These are phyloP conservation scores for Helminthosporium solani DNA, from an alignment of 2,329 filamentous ascomycete species.

Conservation along the genomic window DNA sequence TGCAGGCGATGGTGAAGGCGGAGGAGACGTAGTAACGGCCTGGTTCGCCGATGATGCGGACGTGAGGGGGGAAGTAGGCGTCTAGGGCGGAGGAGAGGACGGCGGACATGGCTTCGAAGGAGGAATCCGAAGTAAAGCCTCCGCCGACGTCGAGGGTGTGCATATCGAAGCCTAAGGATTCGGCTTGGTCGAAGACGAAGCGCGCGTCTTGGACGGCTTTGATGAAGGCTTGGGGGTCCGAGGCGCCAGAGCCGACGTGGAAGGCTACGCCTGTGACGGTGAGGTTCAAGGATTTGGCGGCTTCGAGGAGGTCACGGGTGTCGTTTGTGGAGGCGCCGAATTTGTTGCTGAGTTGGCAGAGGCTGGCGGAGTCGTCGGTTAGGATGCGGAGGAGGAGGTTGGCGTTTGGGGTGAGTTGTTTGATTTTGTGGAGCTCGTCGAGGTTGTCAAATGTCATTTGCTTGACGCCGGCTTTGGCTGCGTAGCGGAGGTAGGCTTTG, in stretches of 20 bases:
- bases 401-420: constrained; percentile 82
- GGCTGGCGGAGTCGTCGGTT: constrained; percentile 91
- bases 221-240: constrained; percentile 86
- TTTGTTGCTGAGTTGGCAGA: constrained; percentile 95
- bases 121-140: constrained; percentile 87
- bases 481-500: constrained; percentile 93
- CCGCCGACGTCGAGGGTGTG: constrained; percentile 92
- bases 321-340: constrained; percentile 89
- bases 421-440: constrained; percentile 97
- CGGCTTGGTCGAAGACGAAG: constrained; percentile 82
- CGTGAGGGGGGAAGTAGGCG: constrained; percentile 77
- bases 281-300: constrained; percentile 79
- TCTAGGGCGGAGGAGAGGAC: constrained; percentile 80
- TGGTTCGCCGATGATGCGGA: constrained; percentile 92
- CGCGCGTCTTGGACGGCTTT: constrained; percentile 90
- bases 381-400: constrained; percentile 93
- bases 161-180: constrained; percentile 72
- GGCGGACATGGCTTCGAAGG: constrained; percentile 85
- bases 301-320: constrained; percentile 71
- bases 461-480: constrained; percentile 79
- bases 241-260: constrained; percentile 94
- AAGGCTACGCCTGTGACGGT: constrained; percentile 96
- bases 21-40: constrained; percentile 93
- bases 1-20: constrained; percentile 92
- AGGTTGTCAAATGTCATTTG: constrained; percentile 99